These are phyloP conservation scores for Narthecium ossifragum DNA, from an alignment of 106 monocot species.

Conservation along the genomic window DNA sequence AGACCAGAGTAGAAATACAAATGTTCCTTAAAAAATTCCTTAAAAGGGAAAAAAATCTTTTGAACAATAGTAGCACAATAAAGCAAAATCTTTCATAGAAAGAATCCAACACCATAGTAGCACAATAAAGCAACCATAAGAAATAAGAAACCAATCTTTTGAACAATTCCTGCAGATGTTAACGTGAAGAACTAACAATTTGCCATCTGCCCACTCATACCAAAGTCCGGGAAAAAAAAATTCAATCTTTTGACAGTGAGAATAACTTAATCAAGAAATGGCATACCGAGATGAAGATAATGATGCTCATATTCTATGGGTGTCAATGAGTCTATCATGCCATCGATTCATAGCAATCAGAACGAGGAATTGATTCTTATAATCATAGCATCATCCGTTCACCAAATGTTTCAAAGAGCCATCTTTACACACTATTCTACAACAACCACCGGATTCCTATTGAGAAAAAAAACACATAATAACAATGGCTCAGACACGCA, in stretches of 20 bases:
- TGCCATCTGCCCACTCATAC: no score
- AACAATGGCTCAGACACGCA: constrained; percentile 22
- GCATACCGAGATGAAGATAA: background rate
- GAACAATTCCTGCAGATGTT: no score
- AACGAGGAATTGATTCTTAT: constrained; percentile 37
- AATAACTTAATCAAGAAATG: background rate
- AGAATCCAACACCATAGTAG: background rate
- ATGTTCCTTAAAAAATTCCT: background rate
- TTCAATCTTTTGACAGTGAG: no score
- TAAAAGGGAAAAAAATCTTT: background rate
- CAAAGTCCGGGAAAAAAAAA: no score
- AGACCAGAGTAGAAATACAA: background rate
- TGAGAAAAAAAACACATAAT: background rate
- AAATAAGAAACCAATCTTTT: no score
- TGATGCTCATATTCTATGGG: constrained; percentile 48
- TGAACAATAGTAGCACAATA: background rate
- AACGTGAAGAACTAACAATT: no score
- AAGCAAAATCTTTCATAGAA: background rate
- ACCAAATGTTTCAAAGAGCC: no score
- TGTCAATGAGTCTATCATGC: constrained; percentile 24
- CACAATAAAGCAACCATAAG: no score
- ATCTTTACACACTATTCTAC: no score
- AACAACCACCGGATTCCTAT: no score
- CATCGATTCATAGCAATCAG: constrained; percentile 3
- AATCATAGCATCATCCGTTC: constrained; percentile 22